Base-by-base conservation (phyloP, 2,329 filamentous ascomycete species). In the Parastagonospora avenae region DNA sequence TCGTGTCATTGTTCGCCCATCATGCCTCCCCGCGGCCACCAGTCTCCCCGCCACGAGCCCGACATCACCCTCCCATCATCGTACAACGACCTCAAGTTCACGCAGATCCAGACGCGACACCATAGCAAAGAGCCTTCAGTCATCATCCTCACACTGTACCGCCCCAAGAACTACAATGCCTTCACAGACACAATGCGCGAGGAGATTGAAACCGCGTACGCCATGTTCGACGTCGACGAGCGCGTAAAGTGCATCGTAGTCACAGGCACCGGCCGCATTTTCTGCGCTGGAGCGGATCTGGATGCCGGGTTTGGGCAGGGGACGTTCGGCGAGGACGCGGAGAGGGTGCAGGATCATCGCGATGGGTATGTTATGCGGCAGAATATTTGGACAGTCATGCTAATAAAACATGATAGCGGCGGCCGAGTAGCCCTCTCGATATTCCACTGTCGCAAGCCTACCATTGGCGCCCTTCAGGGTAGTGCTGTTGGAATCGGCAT, bases 81-180 rank as follows among this genome's bases (percentile, higher is more conserved):
- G 54, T 80, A 80, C 67, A 61, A 71, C 46, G 54, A 67, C 46
- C 64, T 77, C 5, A 70, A 68, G 8, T 77, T 68, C 55, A 73
- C 62, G 15, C 62, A 77, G 12, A 79, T 80, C 55, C 70, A 62
- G 41, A 70, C 77, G 6, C 64, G 67, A 24, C 76, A 79, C 55
- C 70, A 78, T 45, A 70, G 69, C 4, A 53, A 63, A 4, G 66
- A 73, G 24, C 83, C 86, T 0, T 69, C 80, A 9, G 79, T 89
- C 44, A 79, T 90, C 42, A 70, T 89, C 55, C 71, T 90, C 30
- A 82, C 82, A 2, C 80, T 90, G 35, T 79, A 88, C 74, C 83
- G 88, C 14, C 88, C 87, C 0, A 71, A 76, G 9, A 84, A 84
- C 52, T 79, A 86, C 74, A 90, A 91, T 80, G 87, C 85, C 53